phyloP scores from a whole-genome alignment of 1,284 basidiomycete species.

The Naganishia sp. region DNA sequence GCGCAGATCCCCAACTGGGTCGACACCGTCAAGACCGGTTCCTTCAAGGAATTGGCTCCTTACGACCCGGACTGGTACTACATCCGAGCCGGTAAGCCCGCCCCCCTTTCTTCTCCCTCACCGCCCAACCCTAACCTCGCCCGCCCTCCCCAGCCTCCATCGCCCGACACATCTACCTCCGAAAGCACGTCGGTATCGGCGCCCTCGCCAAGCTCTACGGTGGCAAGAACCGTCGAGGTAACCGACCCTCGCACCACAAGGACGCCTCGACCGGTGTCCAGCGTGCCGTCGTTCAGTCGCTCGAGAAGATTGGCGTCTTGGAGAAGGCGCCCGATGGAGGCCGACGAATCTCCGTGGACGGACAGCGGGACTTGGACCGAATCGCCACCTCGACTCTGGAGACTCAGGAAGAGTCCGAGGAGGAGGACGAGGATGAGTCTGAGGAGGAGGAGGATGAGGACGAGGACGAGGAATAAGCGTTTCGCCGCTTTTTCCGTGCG shows the following conservation, averaged over 20 bases:
- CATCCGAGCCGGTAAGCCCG: constrained; percentile 82
- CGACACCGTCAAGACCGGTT: constrained; percentile 97
- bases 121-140: neutral
- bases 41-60: constrained; percentile 96
- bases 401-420: constrained; percentile 77
- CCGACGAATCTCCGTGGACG: constrained; percentile 94
- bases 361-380: constrained; percentile 95
- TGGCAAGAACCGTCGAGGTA: constrained; percentile 89
- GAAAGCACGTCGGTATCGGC: constrained; percentile 97
- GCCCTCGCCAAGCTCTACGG: constrained; percentile 96
- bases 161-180: constrained; percentile 99
- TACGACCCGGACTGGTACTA: constrained; percentile 99
- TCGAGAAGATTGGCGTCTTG: constrained; percentile 98
- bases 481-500: neutral
- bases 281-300: constrained; percentile 88
- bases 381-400: constrained; percentile 97
- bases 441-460: constrained; percentile 69
- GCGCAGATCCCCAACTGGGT: constrained; percentile 89
- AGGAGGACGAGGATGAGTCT: constrained; percentile 83
- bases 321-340: constrained; percentile 93
- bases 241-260: constrained; percentile 92
- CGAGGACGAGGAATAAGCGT: constrained; percentile 26
- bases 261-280: constrained; percentile 84
- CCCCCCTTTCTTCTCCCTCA: neutral
- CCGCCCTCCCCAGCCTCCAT: constrained; percentile 70